These are phyloP conservation scores for Yamadazyma paraphyllophila DNA, from an alignment of 805 yeast species.

Conservation along the genomic window DNA sequence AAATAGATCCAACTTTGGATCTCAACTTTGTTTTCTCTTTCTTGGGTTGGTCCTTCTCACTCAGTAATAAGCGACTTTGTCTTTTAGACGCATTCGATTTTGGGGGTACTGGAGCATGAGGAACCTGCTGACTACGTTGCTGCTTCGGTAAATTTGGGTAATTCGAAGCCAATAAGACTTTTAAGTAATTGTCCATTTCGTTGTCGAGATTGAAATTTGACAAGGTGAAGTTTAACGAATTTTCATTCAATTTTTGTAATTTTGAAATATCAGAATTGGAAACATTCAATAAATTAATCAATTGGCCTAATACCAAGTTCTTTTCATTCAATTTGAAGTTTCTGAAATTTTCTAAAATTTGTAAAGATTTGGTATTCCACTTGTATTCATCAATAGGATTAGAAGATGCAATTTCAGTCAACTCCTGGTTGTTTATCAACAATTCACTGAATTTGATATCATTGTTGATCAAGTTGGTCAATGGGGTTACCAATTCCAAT, in stretches of 20 bases:
- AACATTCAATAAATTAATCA: conserved; percentile 55
- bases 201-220: conserved; percentile 37
- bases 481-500: conserved; percentile 53
- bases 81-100: conserved; percentile 5
- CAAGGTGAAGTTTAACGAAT: conserved; percentile 62
- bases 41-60: not conserved
- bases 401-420: conserved; percentile 30
- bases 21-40: conserved; percentile 39
- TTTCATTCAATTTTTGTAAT: conserved; percentile 48
- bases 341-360: conserved; percentile 71
- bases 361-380: conserved; percentile 81
- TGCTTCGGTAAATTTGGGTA: conserved; percentile 13
- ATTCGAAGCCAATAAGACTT: conserved; percentile 28
- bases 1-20: conserved; percentile 74
- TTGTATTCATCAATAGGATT: conserved; percentile 43
- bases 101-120: not conserved
- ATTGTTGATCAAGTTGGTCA: conserved; percentile 51
- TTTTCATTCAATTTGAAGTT: conserved; percentile 61
- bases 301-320: conserved; percentile 57
- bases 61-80: conserved; percentile 3
- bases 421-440: conserved; percentile 45
- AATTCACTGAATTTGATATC: conserved; percentile 57
- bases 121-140: not conserved
- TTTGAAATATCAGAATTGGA: conserved; percentile 24
- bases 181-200: conserved; percentile 39